Evolutionary conservation across 1,284 basidiomycete genomes (phyloP).

Genomic region (Tylopilus orsonianus): DNA sequence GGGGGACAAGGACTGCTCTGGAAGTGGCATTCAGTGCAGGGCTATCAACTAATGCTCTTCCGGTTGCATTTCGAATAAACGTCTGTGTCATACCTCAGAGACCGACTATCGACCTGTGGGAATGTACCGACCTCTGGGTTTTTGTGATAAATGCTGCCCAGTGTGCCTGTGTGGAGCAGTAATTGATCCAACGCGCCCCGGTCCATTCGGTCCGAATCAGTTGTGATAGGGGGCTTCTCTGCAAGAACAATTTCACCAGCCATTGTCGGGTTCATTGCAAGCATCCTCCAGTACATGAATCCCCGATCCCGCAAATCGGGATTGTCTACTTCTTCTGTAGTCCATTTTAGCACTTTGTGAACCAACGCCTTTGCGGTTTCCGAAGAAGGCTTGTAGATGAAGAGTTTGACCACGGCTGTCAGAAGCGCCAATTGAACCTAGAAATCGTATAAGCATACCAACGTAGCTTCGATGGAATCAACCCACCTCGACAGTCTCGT

Average conservation of each 20-base stretch:
- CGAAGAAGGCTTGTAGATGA: slow-evolving; percentile 87
- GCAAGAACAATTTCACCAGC: slow-evolving; percentile 92
- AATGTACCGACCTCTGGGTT: slow-evolving; percentile 71
- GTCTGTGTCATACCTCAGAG: slow-evolving; percentile 49
- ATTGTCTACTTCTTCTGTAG: slow-evolving; percentile 97
- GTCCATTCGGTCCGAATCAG: slow-evolving; percentile 97
- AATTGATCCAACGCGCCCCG: slow-evolving; percentile 91
- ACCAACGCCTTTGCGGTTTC: slow-evolving; percentile 89
- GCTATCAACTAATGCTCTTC: slow-evolving; percentile 72
- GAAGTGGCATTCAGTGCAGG: slow-evolving; percentile 77
- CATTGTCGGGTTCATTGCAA: slow-evolving; percentile 89
- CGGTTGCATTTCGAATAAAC: slow-evolving; percentile 77
- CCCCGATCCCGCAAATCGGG: slow-evolving; percentile 96
- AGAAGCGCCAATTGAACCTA: slow-evolving; percentile 95
- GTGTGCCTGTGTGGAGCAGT: slow-evolving; percentile 76
- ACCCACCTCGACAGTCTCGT: slow-evolving; percentile 87
- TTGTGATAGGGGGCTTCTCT: slow-evolving; percentile 96
- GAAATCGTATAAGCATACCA: background rate
- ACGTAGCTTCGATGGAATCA: background rate
- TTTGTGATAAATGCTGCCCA: slow-evolving; percentile 87
- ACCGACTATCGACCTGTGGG: background rate
- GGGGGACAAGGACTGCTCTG: slow-evolving; percentile 65
- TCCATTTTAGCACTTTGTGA: slow-evolving; percentile 94
- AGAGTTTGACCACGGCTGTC: slow-evolving; percentile 95
- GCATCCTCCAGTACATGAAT: slow-evolving; percentile 99